Evolutionary conservation across 2,329 filamentous ascomycete species (phyloP), one percentile per base, ranked within the genome.

Genomic region (Calonectria henricotiae): DNA sequence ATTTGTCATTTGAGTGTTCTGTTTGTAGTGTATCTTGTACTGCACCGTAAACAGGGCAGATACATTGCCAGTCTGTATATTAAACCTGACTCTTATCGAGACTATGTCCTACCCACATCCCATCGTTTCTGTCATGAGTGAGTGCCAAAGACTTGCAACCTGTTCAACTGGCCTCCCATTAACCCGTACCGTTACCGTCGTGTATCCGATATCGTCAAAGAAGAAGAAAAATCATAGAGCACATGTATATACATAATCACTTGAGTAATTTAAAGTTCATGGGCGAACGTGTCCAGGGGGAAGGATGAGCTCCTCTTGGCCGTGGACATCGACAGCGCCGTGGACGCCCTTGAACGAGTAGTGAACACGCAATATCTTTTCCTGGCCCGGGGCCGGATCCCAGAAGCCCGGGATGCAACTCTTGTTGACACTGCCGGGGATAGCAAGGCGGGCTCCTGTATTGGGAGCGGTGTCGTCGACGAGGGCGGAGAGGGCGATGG

Each of bases 361-460:
- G 67, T 83, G 79, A 17, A 88, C 83, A 54, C 82, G 81, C 58
- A 88, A 78, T 41, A 83, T 80, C 81, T 88, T 88, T 23, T 80
- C 80, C 41, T 77, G 76, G 39, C 76, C 76, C 5, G 86, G 86
- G 13, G 82, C 83, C 17, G 86, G 86, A 66, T 88, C 86, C 84
- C 86, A 88, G 75, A 88, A 88, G 1, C 86, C 86, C 0, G 86
- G 79, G 32, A 88, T 74, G 41, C 82, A 80, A 51, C 81, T 82
- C 80, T 87, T 86, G 62, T 81, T 75, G 62, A 87, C 75, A 0
- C 84, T 83, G 3, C 67, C 65, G 0, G 85, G 84, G 41, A 86
- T 84, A 4, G 76, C 67, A 13, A 87, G 70, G 49, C 74, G 69
- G 5, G 81, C 77, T 0, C 78, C 80, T 3, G 51, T 41, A 15